Evolutionary conservation across 1,139 yeast species (phyloP).

Genomic region (Magnusiomyces sp.): DNA sequence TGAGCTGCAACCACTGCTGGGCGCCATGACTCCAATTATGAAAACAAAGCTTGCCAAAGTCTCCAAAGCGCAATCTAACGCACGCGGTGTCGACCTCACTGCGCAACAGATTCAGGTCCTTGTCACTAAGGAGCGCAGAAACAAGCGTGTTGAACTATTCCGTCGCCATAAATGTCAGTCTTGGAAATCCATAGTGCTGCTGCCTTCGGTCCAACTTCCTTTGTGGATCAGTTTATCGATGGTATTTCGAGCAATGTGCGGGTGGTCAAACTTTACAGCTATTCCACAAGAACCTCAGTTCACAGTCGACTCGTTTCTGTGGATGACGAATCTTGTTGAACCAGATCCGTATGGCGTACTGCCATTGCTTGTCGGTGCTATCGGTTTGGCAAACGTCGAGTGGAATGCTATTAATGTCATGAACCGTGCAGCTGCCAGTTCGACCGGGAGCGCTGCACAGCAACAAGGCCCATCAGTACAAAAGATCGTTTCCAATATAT

Average conservation of each 20-base stretch:
- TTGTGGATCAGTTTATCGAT: conserved; percentile 77
- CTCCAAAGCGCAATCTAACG: conserved; percentile 22
- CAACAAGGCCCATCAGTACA: conserved; percentile 48
- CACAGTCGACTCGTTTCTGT: conserved; percentile 40
- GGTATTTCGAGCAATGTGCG: conserved; percentile 67
- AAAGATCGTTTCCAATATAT: conserved; percentile 48
- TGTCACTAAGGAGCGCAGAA: conserved; percentile 68
- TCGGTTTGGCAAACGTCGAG: conserved; percentile 71
- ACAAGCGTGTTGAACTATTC: conserved; percentile 62
- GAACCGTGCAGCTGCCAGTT: conserved; percentile 29
- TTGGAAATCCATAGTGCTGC: conserved; percentile 64
- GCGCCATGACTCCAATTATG: conserved; percentile 69
- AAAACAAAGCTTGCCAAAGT: conserved; percentile 58
- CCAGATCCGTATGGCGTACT: conserved; percentile 56
- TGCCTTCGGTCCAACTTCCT: conserved; percentile 77
- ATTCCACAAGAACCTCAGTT: conserved; percentile 49
- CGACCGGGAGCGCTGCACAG: conserved; percentile 23
- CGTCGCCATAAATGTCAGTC: conserved; percentile 58
- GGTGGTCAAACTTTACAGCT: conserved; percentile 43
- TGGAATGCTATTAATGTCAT: conserved; percentile 58
- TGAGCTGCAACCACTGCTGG: conserved; percentile 49
- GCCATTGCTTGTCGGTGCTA: conserved; percentile 63
- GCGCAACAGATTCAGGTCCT: conserved; percentile 71
- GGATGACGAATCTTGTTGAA: conserved; percentile 53
- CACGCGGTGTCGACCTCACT: conserved; percentile 41